Percentiles rank a stretch among this genome's conserved stretches.
Conservation (phyloP, 768 basidiomycete genomes). For the Podaxis pistillaris region DNA sequence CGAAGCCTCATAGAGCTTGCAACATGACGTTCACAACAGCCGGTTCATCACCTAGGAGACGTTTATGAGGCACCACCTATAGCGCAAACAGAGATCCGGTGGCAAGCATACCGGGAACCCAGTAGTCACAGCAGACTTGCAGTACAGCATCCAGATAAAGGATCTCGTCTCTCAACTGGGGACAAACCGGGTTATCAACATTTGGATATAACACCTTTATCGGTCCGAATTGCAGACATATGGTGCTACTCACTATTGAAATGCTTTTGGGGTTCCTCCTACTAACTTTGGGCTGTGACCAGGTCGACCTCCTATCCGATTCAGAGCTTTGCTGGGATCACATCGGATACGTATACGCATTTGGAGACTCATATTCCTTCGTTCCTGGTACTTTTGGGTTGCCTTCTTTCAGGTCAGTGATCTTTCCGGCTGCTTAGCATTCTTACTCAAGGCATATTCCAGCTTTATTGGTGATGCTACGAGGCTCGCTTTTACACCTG, state of each 20-base stretch:
- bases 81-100: too few species aligned
- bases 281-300: background rate
- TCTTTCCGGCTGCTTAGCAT: background rate
- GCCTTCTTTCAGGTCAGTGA: background rate
- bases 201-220: too few species aligned
- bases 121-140: too few species aligned
- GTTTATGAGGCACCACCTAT: too few species aligned
- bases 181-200: too few species aligned
- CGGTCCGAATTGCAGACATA: background rate
- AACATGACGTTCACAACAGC: too few species aligned
- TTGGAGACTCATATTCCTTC: slow-evolving; percentile 11
- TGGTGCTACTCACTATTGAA: background rate
- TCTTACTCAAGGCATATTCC: too few species aligned
- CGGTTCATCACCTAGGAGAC: too few species aligned
- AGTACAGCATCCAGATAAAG: too few species aligned
- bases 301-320: background rate
- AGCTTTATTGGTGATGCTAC: slow-evolving; percentile 11
- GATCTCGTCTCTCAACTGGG: background rate
- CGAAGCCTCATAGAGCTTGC: too few species aligned
- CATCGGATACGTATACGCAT: slow-evolving; percentile 19
- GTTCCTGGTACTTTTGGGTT: slow-evolving; percentile 3
- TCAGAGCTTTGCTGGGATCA: slow-evolving; percentile 35
- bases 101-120: too few species aligned
- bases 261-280: background rate
- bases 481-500: slow-evolving; percentile 5